A percentile compares a stretch with the other conserved stretches of the same genome.
Conservation (phyloP, 2,329 filamentous ascomycete species). For the Ascochyta clinopodiicola region DNA sequence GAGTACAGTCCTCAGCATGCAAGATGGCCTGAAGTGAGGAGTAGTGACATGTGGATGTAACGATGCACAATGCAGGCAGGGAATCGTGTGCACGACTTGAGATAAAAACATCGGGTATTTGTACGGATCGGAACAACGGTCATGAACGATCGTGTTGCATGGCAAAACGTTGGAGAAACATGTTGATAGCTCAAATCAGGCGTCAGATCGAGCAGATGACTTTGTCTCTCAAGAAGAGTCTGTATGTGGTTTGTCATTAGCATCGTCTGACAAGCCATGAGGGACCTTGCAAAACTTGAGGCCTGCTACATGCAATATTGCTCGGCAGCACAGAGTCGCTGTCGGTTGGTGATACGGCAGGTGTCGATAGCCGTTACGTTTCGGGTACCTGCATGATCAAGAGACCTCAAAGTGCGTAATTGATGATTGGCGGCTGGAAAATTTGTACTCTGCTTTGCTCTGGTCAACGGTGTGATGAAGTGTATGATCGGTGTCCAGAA, state of each 20-base stretch:
- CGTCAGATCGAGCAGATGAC: background rate
- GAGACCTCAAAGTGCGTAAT: background rate
- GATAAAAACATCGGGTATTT: too few species aligned
- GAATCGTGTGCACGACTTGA: background rate
- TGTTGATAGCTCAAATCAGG: background rate
- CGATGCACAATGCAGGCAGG: slow-evolving; percentile 11
- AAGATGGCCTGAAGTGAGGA: background rate
- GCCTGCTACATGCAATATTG: background rate
- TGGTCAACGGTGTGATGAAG: background rate
- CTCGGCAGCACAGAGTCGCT: background rate
- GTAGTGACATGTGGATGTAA: slow-evolving; percentile 2
- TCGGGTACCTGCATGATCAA: slow-evolving; percentile 19
- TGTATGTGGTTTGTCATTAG: background rate
- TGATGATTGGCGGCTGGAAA: background rate
- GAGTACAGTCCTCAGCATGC: background rate
- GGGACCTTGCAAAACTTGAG: background rate
- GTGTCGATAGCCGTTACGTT: slow-evolving; percentile 9
- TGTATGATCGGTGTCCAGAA: background rate
- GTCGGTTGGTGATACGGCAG: background rate
- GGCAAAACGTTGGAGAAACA: background rate
- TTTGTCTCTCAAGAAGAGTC: background rate
- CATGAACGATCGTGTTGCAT: background rate
- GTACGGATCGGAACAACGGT: background rate
- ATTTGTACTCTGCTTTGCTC: background rate
- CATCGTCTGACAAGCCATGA: background rate